Conservation (phyloP, 371 early-diverging fungal species). For the Saksenaea vasiformis region DNA sequence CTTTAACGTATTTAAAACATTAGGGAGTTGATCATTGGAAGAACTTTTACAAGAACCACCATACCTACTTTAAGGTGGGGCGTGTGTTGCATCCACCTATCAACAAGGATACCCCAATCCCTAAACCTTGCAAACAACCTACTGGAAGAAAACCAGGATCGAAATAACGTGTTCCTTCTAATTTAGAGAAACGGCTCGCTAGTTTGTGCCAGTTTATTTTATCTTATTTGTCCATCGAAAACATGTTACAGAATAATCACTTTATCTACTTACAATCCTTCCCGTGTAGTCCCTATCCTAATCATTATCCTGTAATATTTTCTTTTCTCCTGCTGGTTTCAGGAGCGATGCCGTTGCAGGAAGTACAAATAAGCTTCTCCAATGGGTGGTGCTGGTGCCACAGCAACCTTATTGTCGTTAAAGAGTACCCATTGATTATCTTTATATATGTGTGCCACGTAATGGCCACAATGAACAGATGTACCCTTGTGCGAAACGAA, state of each 20-base stretch:
- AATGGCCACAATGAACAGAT: conserved; percentile 96
- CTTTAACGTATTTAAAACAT: background rate
- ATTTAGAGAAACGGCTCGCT: too few relatives aligned
- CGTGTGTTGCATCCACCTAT: conserved; percentile 78
- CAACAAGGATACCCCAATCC: conserved; percentile 79
- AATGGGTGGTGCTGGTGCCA: conserved; percentile 62
- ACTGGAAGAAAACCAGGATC: conserved; percentile 36
- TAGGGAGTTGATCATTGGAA: conserved; percentile 85
- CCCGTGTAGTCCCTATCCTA: background rate
- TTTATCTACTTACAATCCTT: background rate
- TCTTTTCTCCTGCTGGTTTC: background rate
- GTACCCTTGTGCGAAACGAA: conserved; percentile 97
- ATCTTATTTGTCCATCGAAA: too few relatives aligned
- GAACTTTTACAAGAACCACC: conserved; percentile 82
- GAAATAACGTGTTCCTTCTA: too few relatives aligned
- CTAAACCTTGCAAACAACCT: conserved; percentile 50
- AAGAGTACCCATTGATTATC: conserved; percentile 84
- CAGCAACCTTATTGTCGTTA: conserved; percentile 95
- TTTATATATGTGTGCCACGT: conserved; percentile 85
- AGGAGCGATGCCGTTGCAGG: conserved; percentile 41
- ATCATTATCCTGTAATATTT: background rate
- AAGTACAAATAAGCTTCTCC: conserved; percentile 77
- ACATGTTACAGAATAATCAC: too few relatives aligned
- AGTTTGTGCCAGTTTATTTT: too few relatives aligned
- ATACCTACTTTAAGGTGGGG: conserved; percentile 87